A percentile compares a stretch with the other conserved stretches of the same genome.
Conservation (phyloP, 352 stramenopile species). For the Globisporangium nodosum region DNA sequence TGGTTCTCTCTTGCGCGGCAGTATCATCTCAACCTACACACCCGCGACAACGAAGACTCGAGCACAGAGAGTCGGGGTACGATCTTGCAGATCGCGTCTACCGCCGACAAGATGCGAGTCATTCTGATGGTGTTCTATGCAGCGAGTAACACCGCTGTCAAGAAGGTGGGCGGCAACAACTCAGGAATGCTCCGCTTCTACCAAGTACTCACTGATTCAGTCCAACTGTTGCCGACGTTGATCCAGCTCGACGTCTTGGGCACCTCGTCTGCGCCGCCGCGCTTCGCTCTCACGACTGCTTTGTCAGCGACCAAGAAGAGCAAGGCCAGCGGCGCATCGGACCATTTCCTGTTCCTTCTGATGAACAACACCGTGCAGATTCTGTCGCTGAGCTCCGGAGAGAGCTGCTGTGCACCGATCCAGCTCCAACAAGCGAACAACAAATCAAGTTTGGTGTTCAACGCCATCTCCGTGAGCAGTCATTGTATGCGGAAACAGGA, state of each 20-base stretch:
- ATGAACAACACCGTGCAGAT: conserved; percentile 29
- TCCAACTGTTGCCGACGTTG: conserved; percentile 17
- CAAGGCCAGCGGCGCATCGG: neutral
- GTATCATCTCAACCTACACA: conserved; percentile 22
- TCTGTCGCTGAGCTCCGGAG: conserved; percentile 20
- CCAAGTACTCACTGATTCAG: conserved; percentile 20
- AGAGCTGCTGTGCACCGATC: conserved; percentile 18
- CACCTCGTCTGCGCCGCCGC: conserved; percentile 24
- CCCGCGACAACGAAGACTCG: neutral
- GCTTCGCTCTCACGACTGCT: conserved; percentile 29
- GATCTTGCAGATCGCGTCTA: conserved; percentile 38
- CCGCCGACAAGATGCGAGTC: conserved; percentile 23
- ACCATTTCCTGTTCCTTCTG: conserved; percentile 25
- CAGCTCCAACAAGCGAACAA: conserved; percentile 9
- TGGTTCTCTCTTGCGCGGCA: conserved; percentile 30
- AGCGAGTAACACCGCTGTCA: conserved; percentile 2
- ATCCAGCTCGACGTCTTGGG: conserved; percentile 23
- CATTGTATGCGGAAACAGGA: neutral
- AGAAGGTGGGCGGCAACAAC: conserved; percentile 10
- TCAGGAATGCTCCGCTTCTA: neutral
- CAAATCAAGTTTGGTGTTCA: conserved; percentile 18
- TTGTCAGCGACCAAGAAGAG: neutral
- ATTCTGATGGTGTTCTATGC: conserved; percentile 39
- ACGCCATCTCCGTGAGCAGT: conserved; percentile 15
- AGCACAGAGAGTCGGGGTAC: conserved; percentile 11